These are phyloP conservation scores for Phaffia rhodozyma DNA, from an alignment of 1,284 basidiomycete genomes.

Conservation along the genomic window DNA sequence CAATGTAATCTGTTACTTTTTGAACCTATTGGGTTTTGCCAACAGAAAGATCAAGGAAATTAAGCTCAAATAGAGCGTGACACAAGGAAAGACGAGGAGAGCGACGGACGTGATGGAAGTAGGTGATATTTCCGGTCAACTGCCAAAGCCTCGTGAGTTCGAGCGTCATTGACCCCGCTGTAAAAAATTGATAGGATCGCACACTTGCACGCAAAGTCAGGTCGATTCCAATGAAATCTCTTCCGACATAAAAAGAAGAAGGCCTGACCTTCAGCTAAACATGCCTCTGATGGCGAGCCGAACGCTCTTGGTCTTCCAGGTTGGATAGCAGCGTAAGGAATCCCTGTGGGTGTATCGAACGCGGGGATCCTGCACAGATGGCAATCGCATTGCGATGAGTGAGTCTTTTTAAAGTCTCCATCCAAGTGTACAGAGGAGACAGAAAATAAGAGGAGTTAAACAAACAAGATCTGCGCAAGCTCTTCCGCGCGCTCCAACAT, in stretches of 20 bases:
- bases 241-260: too few species aligned
- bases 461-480: constrained; percentile 38
- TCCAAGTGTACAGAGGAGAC: not conserved
- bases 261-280: constrained; percentile 8
- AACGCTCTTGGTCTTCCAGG: not conserved
- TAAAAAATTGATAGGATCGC: too few species aligned
- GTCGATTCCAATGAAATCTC: too few species aligned
- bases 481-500: constrained; percentile 42
- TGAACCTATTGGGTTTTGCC: constrained; percentile 30
- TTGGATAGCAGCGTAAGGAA: constrained; percentile 4
- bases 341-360: constrained; percentile 12
- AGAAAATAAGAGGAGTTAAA: not conserved
- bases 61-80: too few species aligned
- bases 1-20: constrained; percentile 40
- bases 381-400: not conserved
- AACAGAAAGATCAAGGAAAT: too few species aligned
- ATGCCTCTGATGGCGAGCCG: not conserved
- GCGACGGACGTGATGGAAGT: constrained; percentile 37
- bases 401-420: not conserved
- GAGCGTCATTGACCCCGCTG: constrained; percentile 39
- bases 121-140: constrained; percentile 41
- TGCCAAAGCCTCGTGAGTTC: constrained; percentile 43
- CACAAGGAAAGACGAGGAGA: not conserved
- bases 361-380: constrained; percentile 28
- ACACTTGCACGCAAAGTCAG: not conserved